Base-by-base conservation (phyloP, 108 stramenopile species). In the Discostella stelligeroides region DNA sequence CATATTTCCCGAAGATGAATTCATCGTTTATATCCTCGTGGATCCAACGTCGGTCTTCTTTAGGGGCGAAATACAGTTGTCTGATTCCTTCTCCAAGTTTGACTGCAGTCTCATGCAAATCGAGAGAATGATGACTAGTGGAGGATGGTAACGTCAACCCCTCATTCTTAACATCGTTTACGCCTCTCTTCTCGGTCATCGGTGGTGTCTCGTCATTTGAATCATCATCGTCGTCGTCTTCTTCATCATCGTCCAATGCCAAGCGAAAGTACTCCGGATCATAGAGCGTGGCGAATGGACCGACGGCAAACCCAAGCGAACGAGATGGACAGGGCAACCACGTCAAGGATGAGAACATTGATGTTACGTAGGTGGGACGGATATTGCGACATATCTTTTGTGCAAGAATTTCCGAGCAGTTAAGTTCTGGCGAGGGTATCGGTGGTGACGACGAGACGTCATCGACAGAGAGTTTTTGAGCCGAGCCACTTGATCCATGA, bases 221-320 rank as follows among this genome's bases (percentile, higher is more conserved):
- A 40, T 65, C 81, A 17, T 56, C 72, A 51, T 70, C 68, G 14
- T 69, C 75, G 46, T 82, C 84, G n/a, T 78, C 72, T n/a, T 84
- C 82, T 2, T 82, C 82, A 20, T 88, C 86, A 14, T 81, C 82
- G 11, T 85, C 82, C 9, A 37, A 61, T 7, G 68, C 65, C 45
- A 64, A 37, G 18, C 63, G 64, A 73, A 88, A 90, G 66, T 90
- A 95, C 68, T 95, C 94, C 10, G 94, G 89, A 83, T 95, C 94
- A 24, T 85, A 86, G 18, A 95, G 23, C 13, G 77, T 63, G 5
- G 79, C 70, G 68, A 95, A 95, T 1, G 94, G 94, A 46, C 94
- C 94, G 20, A 91, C 70, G 24, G 89, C 91, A 84, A 92, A 95
- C 8, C 94, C 94, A 11, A 90, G 63, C 18, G 91, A 90, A 25